Base-by-base conservation (phyloP, 2,329 filamentous ascomycete species). In the Amesomyces nigricolor region DNA sequence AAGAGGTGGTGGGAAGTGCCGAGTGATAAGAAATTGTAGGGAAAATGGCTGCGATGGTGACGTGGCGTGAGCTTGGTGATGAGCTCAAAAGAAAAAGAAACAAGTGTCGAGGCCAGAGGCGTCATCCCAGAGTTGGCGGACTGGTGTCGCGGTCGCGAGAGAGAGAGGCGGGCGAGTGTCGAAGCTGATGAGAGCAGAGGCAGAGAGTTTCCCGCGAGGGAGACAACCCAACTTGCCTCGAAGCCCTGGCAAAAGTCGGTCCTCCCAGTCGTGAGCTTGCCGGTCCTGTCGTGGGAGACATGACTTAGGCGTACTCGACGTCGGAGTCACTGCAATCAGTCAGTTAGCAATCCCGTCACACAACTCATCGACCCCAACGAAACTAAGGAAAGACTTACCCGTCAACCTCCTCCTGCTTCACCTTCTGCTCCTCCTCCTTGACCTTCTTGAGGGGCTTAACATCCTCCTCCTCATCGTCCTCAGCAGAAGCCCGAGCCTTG, bases 401-500 rank as follows among this genome's bases (percentile, higher is more conserved):
- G 10, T 19, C 39, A 5, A 9, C 9, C 19, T 49, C 47, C 19
- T 53, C 55, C 50, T 58, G 47, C 42, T 57, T 56, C 8, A 56
- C 47, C 4, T 26, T 26, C 22, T 29, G 16, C 5, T 5, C 39
- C 6, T 56, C 54, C 11, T 51, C 49, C 55, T 60, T 57, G 19
- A 55, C 42, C 42, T 57, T 57, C 53, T 62, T 63, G 22, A 53
- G 17, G 16, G 45, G 49, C 46, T 61, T 57, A 5, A 30, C 38
- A 14, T 61, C 52, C 3, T 63, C 53, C 35, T 51, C 48, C 1
- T 64, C 58, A 22, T 59, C 50, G 14, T 61, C 53, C 7, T 16
- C 51, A 0, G 29, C 38, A 19, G 30, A 37, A 7, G 35, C 56
- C 50, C 61, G 62, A 40, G 48, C 44, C 51, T 65, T 63, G 54